Conservation (phyloP, 2,329 filamentous ascomycete genomes). For the Apiospora hydei region DNA sequence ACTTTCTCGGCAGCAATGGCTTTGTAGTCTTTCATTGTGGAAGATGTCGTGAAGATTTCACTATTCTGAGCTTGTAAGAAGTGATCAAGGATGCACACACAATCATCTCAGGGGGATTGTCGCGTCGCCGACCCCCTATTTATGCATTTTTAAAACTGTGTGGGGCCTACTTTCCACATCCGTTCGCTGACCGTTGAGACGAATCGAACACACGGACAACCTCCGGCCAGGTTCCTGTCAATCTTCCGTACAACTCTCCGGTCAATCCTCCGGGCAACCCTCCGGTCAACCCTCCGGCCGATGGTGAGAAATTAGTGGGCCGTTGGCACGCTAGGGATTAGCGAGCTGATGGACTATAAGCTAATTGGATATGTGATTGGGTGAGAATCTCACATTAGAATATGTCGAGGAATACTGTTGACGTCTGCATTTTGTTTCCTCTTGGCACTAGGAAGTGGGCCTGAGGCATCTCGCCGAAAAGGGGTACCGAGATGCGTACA, state of each 20-base stretch:
- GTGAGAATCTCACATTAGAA: neutral
- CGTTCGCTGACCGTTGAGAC: neutral
- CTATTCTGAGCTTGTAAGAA: no score
- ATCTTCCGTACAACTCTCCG: neutral
- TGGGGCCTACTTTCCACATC: no score
- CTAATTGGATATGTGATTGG: neutral
- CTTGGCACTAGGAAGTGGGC: no score
- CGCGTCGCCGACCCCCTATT: neutral
- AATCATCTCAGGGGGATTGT: neutral
- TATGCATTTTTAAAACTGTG: neutral
- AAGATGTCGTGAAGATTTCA: neutral
- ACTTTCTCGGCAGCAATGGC: neutral
- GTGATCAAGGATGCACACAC: neutral
- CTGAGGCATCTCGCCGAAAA: no score
- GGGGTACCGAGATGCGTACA: no score
- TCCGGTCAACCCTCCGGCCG: neutral
- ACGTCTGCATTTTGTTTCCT: no score
- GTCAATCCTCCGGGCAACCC: conserved; percentile 6
- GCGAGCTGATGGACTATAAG: neutral
- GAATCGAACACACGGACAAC: neutral
- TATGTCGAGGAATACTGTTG: no score
- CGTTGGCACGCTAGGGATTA: neutral
- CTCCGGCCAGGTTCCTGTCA: neutral
- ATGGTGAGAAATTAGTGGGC: no score
- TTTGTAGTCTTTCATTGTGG: neutral